Percentiles rank a stretch among this genome's conserved stretches.
phyloP scores from a whole-genome alignment of 495 filamentous ascomycete genomes.

The Podospora sp. region DNA sequence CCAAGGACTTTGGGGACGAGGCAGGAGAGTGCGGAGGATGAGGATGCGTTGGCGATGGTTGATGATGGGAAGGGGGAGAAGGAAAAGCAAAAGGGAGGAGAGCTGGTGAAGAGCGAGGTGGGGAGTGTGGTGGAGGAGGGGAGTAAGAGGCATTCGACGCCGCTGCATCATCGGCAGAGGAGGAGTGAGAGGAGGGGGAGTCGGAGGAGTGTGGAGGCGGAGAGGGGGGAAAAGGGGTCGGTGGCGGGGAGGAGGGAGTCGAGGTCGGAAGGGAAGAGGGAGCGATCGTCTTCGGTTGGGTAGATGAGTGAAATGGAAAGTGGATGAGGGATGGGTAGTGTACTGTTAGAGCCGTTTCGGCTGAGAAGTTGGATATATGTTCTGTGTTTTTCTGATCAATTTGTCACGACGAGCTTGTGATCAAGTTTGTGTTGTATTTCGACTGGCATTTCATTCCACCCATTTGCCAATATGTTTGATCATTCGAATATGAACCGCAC shows the following conservation, averaged over 20 bases:
- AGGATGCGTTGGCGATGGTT: constrained; percentile 11
- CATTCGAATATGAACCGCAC: no score
- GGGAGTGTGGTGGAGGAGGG: neutral
- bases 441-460: no score
- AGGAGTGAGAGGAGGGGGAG: neutral
- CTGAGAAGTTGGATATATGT: no score
- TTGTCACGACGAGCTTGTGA: no score
- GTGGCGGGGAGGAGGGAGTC: constrained; percentile 1
- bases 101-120: neutral
- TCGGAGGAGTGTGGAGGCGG: neutral
- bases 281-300: constrained; percentile 3
- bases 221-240: neutral
- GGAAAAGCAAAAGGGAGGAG: neutral
- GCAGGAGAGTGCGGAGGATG: constrained; percentile 4
- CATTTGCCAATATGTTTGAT: no score
- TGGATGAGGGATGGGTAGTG: no score
- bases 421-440: no score
- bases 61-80: constrained; percentile 6
- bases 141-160: constrained; percentile 7
- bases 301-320: neutral
- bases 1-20: constrained; percentile 4
- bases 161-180: constrained; percentile 13
- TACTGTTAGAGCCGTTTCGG: no score
- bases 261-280: neutral
- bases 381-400: no score